Percentiles rank a stretch among this genome's conserved stretches.
phyloP scores from a whole-genome alignment of 1,284 basidiomycete species.

The Phenoliferia sp. region DNA sequence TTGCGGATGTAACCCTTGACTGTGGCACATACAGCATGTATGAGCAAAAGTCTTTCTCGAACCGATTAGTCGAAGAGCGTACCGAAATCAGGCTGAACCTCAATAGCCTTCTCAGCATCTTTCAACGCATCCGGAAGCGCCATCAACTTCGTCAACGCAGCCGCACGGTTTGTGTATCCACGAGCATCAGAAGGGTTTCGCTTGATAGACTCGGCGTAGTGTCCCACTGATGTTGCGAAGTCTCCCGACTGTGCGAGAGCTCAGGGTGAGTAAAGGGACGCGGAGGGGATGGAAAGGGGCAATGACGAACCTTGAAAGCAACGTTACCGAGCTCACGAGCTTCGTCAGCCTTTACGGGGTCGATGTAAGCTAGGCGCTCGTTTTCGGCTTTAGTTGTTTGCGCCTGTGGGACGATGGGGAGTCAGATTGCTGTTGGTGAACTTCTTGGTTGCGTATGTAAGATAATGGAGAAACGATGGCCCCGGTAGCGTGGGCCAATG shows the following conservation, averaged over 20 bases:
- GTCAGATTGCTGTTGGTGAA: neutral
- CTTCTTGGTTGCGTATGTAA: neutral
- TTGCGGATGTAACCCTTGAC: slow-evolving; percentile 97
- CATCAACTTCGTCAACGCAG: slow-evolving; percentile 90
- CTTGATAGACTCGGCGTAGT: slow-evolving; percentile 95
- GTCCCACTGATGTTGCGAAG: slow-evolving; percentile 86
- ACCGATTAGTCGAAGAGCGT: slow-evolving; percentile 36
- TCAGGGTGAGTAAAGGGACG: neutral
- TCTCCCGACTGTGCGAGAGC: slow-evolving; percentile 54
- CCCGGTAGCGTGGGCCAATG: too few relatives aligned
- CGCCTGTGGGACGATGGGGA: slow-evolving; percentile 37
- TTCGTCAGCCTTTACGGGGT: slow-evolving; percentile 74
- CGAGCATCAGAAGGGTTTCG: slow-evolving; percentile 83
- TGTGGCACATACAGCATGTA: slow-evolving; percentile 35
- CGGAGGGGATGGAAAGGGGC: neutral
- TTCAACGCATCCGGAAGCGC: slow-evolving; percentile 95
- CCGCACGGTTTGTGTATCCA: slow-evolving; percentile 95
- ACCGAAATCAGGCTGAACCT: slow-evolving; percentile 80
- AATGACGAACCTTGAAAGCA: slow-evolving; percentile 66
- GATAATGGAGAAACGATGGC: neutral
- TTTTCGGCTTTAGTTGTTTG: slow-evolving; percentile 75
- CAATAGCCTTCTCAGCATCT: slow-evolving; percentile 90
- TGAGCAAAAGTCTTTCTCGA: neutral
- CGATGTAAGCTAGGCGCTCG: slow-evolving; percentile 78
- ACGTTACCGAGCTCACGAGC: slow-evolving; percentile 90